Evolutionary conservation across 169 alveolate species (phyloP), one percentile per base, ranked within the genome.

Genomic region (Plasmodium fragile): DNA sequence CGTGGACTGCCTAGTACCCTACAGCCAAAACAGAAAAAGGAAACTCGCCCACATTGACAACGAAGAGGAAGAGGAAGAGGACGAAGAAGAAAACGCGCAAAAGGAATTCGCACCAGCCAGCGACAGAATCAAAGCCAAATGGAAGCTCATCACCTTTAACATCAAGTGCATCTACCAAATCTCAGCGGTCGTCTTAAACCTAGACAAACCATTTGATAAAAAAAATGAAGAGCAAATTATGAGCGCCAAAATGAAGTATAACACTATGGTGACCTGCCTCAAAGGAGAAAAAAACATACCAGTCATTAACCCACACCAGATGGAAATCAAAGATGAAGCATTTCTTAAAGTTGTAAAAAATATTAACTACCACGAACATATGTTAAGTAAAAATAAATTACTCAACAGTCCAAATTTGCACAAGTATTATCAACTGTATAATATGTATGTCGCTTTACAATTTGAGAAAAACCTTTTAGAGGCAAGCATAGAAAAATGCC

Each of bases 1-100:
- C 41, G 93, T 85, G 28, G 93, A 85, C 16, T 85, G 93, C 18
- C 79, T 85, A 7, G 93, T 85, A 3, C 93, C 93, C 2, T 85
- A 77, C 79, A 36, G 28, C 80, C 85, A 97, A 96, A 92, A 95
- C 95, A 28, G 82, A 45, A 89, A 89, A 65, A 78, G 94, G 71
- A 89, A 59, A 39, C 32, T 45, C 0, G 6, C 36, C 5, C 72
- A 92, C 22, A 90, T 93, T 3, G 97, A 96, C 85, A 95, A 81
- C 11, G 83, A 65, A 49, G 91, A 96, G 55, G 70, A 75, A 59
- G 32, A 81, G 0, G 65, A 32, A 18, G 78, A 53, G 1, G 71
- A 81, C 3, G 65, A 81, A 22, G 78, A 52, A 22, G 69, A 81
- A 32, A 59, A 59, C 3, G 36, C 39, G 30, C 45, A n/a, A 16